Base-by-base conservation (phyloP, 805 yeast genomes). In the Kodamaea laetipori region DNA sequence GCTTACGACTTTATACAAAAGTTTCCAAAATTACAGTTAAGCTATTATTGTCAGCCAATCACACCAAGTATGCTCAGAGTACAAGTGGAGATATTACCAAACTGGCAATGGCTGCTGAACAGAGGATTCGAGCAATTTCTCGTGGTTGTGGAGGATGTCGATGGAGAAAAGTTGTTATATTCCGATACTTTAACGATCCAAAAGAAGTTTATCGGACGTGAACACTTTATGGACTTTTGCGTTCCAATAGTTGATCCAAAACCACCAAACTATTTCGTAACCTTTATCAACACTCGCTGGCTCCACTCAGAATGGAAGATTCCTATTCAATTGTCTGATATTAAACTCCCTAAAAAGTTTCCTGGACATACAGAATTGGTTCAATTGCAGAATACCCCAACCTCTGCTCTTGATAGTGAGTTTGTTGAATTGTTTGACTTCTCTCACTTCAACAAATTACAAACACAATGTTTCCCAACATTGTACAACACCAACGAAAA, bases 261-360 rank as follows among this genome's bases (percentile, higher is more conserved):
- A 1, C 77, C 74, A 27, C 96, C 97, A 0, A 82, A 80, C 52
- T 81, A 84, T 50, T 88, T 85, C 60, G 74, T 90, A 4, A 72
- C 84, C 0, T 60, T 90, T 9, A 63, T 85, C 2, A 88, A 95
- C 45, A 95, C 90, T 45, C 79, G 74, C 46, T 94, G 98, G 99
- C 64, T 90, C 4, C 90, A 87, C 48, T 80, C 89, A 45, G 86
- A 78, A 43, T 69, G 74, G 48, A 78, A 76, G 46, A 58, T 76
- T 1, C 87, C 96, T 0, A 69, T 89, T 1, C 61, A 80, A 44
- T 64, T 88, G 47, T 66, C 71, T 24, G 57, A 67, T 16, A 50
- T 86, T 42, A 68, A 64, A 25, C 40, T 81, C 4, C 96, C 96
- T 4, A 76, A 78, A 54, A 77, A 76, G 50, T 78, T 83, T 45